These are phyloP conservation scores for Exophiala sp. DNA, from an alignment of 2,329 filamentous ascomycete genomes.

Conservation along the genomic window DNA sequence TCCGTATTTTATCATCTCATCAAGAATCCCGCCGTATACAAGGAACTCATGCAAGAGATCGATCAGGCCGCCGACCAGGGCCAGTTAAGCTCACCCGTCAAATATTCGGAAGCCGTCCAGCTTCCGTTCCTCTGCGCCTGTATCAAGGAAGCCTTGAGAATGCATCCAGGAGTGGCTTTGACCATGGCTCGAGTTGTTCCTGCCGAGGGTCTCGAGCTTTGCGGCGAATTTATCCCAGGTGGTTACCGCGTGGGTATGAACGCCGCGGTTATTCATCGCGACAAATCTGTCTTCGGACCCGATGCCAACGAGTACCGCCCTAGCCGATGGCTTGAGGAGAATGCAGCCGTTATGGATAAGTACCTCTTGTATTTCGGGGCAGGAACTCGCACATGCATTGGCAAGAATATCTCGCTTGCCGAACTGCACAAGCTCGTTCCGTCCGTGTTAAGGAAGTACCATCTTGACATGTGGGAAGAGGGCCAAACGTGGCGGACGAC, in stretches of 20 bases:
- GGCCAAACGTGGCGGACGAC: constrained; percentile 12
- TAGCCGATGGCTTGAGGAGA: constrained; percentile 59
- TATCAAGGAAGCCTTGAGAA: constrained; percentile 25
- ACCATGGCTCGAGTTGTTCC: constrained; percentile 68
- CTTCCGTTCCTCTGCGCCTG: constrained; percentile 33
- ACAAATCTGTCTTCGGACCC: constrained; percentile 37
- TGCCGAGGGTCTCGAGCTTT: constrained; percentile 53
- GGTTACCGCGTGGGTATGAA: constrained; percentile 69
- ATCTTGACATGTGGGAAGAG: constrained; percentile 11
- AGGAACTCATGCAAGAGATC: constrained; percentile 18
- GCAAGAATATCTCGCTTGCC: constrained; percentile 25
- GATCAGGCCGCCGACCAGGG: constrained; percentile 11
- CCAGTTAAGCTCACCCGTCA: constrained; percentile 4
- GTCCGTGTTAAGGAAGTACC: constrained; percentile 13
- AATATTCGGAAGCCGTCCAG: constrained; percentile 21
- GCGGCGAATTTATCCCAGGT: constrained; percentile 60
- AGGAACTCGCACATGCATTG: constrained; percentile 42
- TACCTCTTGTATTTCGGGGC: constrained; percentile 42
- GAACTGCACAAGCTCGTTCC: constrained; percentile 30
- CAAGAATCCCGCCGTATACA: constrained; percentile 6
- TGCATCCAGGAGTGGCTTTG: constrained; percentile 64
- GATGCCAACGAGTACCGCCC: constrained; percentile 44
- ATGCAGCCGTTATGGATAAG: constrained; percentile 45
- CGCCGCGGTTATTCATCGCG: constrained; percentile 45
- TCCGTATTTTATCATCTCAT: constrained; percentile 12